Percentiles rank a stretch among this genome's conserved stretches.
phyloP scores from a whole-genome alignment of 345 rosid genomes.

The Populus davidiana region DNA sequence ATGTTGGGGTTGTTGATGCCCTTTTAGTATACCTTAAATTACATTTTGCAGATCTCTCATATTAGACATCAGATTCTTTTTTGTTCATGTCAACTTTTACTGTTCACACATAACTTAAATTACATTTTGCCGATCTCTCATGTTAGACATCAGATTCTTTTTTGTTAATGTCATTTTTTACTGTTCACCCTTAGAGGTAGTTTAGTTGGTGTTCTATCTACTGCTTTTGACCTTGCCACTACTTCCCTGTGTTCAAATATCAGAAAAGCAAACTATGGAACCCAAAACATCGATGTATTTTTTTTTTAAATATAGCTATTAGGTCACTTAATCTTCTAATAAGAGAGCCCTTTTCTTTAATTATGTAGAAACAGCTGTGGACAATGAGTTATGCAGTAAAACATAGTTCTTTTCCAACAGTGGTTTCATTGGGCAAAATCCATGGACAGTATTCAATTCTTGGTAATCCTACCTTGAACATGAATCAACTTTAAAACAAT shows the following conservation, averaged over 20 bases:
- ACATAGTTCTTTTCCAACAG: background rate
- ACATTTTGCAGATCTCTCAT: background rate
- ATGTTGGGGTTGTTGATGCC: background rate
- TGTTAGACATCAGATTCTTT: background rate
- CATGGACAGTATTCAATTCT: background rate
- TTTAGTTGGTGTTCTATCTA: background rate
- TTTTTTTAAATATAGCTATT: background rate
- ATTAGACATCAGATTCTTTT: background rate
- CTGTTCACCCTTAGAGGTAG: background rate
- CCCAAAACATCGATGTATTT: background rate
- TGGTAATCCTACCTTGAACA: background rate
- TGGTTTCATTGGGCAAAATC: background rate
- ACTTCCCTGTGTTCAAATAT: background rate
- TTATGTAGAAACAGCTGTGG: background rate
- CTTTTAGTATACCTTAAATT: conserved; percentile 1
- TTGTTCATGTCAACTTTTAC: background rate
- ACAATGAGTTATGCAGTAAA: background rate
- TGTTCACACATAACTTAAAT: background rate
- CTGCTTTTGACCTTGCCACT: background rate
- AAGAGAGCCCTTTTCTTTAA: background rate
- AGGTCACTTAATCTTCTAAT: background rate
- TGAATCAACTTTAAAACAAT: background rate
- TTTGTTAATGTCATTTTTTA: background rate
- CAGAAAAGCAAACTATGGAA: background rate
- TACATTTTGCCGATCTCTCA: background rate